These are phyloP conservation scores for Clausena lansium DNA, from an alignment of 345 rosid species.

Conservation along the genomic window DNA sequence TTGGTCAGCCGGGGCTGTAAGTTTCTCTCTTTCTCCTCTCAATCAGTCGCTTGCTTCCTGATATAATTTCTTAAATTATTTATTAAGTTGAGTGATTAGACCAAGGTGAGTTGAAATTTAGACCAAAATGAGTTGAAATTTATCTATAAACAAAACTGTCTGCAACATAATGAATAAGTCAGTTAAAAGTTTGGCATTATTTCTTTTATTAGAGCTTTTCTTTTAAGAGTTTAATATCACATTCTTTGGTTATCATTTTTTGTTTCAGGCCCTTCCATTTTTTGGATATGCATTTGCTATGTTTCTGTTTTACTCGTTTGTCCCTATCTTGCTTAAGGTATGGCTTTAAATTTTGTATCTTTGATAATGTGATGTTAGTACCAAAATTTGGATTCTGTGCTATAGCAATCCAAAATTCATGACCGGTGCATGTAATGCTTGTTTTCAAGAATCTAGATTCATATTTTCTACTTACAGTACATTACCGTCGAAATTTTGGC, in stretches of 20 bases:
- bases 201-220: neutral
- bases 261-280: constrained; percentile 69
- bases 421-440: constrained; percentile 3
- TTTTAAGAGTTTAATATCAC: constrained; percentile 1
- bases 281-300: constrained; percentile 56
- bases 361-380: neutral
- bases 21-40: constrained; percentile 22
- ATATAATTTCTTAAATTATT: neutral
- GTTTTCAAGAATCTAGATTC: neutral
- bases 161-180: neutral
- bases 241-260: constrained; percentile 8
- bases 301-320: constrained; percentile 81
- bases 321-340: constrained; percentile 86
- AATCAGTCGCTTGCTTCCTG: neutral
- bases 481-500: constrained; percentile 3
- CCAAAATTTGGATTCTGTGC: neutral
- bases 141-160: neutral
- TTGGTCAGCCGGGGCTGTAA: constrained; percentile 85
- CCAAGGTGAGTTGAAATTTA: neutral
- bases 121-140: neutral
- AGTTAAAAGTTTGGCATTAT: neutral
- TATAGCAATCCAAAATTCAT: neutral
- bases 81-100: neutral
- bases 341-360: constrained; percentile 5
- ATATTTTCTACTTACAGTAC: neutral